These are phyloP conservation scores for Guyanaporus albipodus DNA, from an alignment of 768 basidiomycete species.

Conservation along the genomic window DNA sequence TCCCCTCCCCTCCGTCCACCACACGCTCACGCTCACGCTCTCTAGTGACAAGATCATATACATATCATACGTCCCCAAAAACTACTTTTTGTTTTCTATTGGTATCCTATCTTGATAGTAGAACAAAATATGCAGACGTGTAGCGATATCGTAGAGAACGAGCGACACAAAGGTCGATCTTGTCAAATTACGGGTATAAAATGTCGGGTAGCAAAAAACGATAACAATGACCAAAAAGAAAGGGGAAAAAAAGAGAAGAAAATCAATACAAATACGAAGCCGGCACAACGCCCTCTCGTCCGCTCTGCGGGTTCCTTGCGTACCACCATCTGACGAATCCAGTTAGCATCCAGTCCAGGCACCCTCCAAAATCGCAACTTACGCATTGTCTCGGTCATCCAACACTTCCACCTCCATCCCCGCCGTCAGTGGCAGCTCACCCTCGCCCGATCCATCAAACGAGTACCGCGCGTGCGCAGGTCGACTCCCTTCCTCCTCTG, in stretches of 20 bases:
- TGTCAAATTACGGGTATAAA: conserved; percentile 36
- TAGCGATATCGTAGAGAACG: conserved; percentile 30
- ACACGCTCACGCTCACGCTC: conserved; percentile 2
- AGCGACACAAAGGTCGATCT: conserved; percentile 37
- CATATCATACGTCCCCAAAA: conserved; percentile 5
- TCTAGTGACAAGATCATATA: conserved; percentile 16
- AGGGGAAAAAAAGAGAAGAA: conserved; percentile 19
- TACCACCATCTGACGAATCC: conserved; percentile 83
- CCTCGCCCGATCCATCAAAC: conserved; percentile 75
- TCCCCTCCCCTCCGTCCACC: background rate
- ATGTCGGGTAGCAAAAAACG: conserved; percentile 27
- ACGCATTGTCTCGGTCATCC: conserved; percentile 80
- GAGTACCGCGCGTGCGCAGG: conserved; percentile 80
- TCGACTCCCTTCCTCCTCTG: conserved; percentile 63
- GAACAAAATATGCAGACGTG: conserved; percentile 18
- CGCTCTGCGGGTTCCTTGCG: conserved; percentile 73
- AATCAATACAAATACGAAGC: conserved; percentile 84
- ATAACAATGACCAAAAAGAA: conserved; percentile 29
- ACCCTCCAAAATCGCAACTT: conserved; percentile 28
- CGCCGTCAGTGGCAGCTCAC: conserved; percentile 65
- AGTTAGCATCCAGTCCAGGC: conserved; percentile 6
- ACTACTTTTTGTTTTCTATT: conserved; percentile 18
- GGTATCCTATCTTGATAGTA: too few species aligned
- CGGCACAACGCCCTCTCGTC: conserved; percentile 86
- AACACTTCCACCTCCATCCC: conserved; percentile 73